Base-by-base conservation (phyloP, 1,284 basidiomycete genomes). In the Phellopilus nigrolimitatus region DNA sequence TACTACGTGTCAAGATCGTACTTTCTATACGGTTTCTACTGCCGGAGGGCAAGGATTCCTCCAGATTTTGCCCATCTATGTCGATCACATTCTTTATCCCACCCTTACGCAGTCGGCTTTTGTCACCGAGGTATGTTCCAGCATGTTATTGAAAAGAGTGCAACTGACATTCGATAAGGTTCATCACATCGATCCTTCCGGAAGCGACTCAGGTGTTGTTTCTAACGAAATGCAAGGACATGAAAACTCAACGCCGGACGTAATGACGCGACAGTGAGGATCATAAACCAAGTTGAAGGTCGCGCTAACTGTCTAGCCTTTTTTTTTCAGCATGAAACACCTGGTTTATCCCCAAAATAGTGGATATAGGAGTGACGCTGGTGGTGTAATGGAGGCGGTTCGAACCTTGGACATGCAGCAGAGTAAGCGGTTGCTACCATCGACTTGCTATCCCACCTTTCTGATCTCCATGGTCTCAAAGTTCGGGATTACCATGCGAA, bases 181-280 rank as follows among this genome's bases (percentile, higher is more conserved):
- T 13, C 91, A 95, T 66, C 95, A 98, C 67, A 84, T 98, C 61
- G 90, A 98, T 66, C 79, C 79, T 8, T 82, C 91, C 62, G 95
- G 92, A 3, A 83, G 95, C 62, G 84, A 99, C 64, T 90, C 91
- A 8, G 97, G 97, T 42, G 97, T 99, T 2, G 97, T 99, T 24
- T 97, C 95, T 67, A 91, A 88, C 61, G 91, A 95, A 71, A 99
- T 99, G 97, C 95, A 99, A 71, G 97, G 93, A 0, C 79, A 95
- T 42, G 89, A 99, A 71, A 98, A 98, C 63, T 91, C 89, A 3
- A 81, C 89, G 0, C 84, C 82, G 10, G 93, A 97, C 70, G 73
- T 97, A 37, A 95, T 98, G 88, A 82, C 84, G 44, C 76, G 95
- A 39, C 72, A 80, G 91, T 92, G 61, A 51, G 74, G 69, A 8